Conservation (phyloP, 306 rosid genomes). For the Glycyrrhiza uralensis region DNA sequence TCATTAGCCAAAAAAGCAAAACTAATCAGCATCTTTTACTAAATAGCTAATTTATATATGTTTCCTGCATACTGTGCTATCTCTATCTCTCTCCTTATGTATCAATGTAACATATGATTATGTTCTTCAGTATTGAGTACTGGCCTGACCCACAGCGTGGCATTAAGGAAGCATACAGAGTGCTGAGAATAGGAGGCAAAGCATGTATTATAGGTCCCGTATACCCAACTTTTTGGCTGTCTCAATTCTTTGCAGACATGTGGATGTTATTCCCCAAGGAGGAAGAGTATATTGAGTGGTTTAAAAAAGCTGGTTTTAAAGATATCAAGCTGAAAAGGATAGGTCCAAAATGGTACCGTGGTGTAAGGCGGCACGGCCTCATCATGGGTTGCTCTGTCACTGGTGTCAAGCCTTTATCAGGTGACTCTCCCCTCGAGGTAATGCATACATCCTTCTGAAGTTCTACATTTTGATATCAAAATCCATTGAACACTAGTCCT, state of each 20-base stretch:
- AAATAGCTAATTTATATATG: background rate
- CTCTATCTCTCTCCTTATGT: background rate
- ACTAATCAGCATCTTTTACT: background rate
- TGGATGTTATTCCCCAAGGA: slow-evolving; percentile 92
- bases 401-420: slow-evolving; percentile 71
- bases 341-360: slow-evolving; percentile 91
- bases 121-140: slow-evolving; percentile 63
- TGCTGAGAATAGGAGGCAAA: slow-evolving; percentile 75
- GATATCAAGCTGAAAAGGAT: slow-evolving; percentile 78
- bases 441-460: background rate
- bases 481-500: background rate
- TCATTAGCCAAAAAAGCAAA: background rate
- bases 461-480: background rate
- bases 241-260: slow-evolving; percentile 78
- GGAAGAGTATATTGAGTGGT: slow-evolving; percentile 88
- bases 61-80: background rate
- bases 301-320: slow-evolving; percentile 74
- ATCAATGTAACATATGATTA: background rate
- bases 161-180: slow-evolving; percentile 82
- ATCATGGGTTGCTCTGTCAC: slow-evolving; percentile 91
- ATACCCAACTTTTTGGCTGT: slow-evolving; percentile 78
- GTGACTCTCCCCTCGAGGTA: slow-evolving; percentile 85
- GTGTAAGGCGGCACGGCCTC: slow-evolving; percentile 78
- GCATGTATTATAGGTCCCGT: slow-evolving; percentile 88
- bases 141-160: slow-evolving; percentile 97